Conservation (phyloP, 2,329 filamentous ascomycete genomes). For the Colletotrichum agaves region DNA sequence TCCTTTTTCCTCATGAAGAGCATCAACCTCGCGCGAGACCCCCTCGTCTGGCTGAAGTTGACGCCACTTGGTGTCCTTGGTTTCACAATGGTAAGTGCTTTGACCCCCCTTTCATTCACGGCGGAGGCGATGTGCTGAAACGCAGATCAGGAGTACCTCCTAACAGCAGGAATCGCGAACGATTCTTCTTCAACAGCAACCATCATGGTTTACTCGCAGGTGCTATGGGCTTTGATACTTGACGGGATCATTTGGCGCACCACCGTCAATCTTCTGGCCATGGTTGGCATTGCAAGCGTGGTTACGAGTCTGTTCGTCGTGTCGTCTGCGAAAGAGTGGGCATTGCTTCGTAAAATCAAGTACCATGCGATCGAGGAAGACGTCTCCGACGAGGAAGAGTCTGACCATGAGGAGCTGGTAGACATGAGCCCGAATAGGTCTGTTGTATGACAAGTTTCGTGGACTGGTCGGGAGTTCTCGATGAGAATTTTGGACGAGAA, state of each 20-base stretch:
- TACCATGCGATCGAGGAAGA: neutral
- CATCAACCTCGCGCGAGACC: constrained; percentile 5
- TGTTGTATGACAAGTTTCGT: neutral
- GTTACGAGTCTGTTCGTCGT: constrained; percentile 16
- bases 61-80: constrained; percentile 25
- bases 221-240: constrained; percentile 16
- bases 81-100: constrained; percentile 23
- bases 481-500: too few species aligned
- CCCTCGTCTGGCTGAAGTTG: constrained; percentile 22
- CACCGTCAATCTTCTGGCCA: constrained; percentile 11
- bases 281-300: constrained; percentile 21
- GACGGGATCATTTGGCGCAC: constrained; percentile 17
- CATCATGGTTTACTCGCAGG: constrained; percentile 29
- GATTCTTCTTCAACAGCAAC: constrained; percentile 20
- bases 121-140: neutral
- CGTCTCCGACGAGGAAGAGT: neutral
- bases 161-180: constrained; percentile 21
- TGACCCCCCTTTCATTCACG: neutral
- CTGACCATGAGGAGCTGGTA: constrained; percentile 5
- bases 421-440: constrained; percentile 1
- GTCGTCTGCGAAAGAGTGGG: constrained; percentile 23
- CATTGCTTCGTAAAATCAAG: constrained; percentile 1
- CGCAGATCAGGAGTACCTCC: constrained; percentile 12
- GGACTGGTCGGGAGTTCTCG: too few species aligned
- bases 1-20: constrained; percentile 16